Evolutionary conservation across 73 alveolate genomes (phyloP).

Genomic region (Paramecium pentaurelia): DNA sequence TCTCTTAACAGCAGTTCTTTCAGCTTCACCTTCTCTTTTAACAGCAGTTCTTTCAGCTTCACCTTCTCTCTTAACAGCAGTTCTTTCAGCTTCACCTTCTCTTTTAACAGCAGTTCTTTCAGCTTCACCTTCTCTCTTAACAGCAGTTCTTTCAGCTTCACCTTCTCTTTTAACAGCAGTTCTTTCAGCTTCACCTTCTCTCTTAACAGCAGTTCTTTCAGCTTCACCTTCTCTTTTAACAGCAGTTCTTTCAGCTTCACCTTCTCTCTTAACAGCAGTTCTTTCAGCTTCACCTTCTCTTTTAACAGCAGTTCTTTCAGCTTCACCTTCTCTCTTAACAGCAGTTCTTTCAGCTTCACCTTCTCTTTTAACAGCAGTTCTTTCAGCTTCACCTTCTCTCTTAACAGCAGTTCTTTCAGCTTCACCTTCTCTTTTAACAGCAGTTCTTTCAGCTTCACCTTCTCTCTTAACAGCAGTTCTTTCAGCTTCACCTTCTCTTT

Average conservation of each 20-base stretch:
- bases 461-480: not conserved
- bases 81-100: not conserved
- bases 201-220: no score
- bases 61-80: not conserved
- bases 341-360: not conserved
- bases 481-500: not conserved
- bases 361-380: not conserved
- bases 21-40: not conserved
- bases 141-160: no score
- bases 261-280: no score
- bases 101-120: no score
- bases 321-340: not conserved
- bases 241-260: no score
- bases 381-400: not conserved
- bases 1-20: not conserved
- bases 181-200: no score
- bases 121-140: no score
- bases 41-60: not conserved
- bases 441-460: not conserved
- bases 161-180: no score
- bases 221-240: no score
- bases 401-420: not conserved
- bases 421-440: not conserved
- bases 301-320: not conserved
- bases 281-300: no score